Base-by-base conservation (phyloP, 164 flowering plant genomes). In the Vitis amurensis region DNA sequence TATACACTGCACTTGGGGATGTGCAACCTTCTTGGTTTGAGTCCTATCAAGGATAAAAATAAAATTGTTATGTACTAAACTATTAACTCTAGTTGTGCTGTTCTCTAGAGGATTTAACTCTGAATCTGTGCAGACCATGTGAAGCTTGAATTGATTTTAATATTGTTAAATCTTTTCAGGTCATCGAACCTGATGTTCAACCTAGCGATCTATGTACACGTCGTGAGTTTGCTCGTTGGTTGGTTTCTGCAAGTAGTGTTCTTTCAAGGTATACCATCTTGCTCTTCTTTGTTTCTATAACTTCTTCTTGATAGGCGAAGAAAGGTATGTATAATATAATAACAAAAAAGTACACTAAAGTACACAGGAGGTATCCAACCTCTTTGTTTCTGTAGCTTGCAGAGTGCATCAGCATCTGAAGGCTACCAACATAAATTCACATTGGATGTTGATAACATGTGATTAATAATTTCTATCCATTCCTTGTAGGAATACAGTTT, bases 221-320 rank as follows among this genome's bases (percentile, higher is more conserved):
- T 57, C 94, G 99, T 69, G 98, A 95, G 69, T 95, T 87, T 85
- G 98, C 99, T 59, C 92, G 99, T 67, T 95, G 99, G 99, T 76
- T 95, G 83, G 91, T 95, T 58, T 79, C 92, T 73, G 97, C 97
- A 51, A 95, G 97, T 80, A 83, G 89, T 80, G 81, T 82, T 79
- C 97, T 95, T 67, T 90, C 93, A 53, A 88, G 97, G 99, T 95
- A 76, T 66, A 23, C 3, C 44, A 37, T 3, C 44, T 27, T 64
- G 0, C 44, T 68, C 49, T 71, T 64, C 68, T 67, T 59, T 76
- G 64, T 66, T 72, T 23, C 50, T 27, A n/a, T 52, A 15, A 10
- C 3, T 61, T 58, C 3, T 59, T 14, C 44, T 37, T 37, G 44
- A 6, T 37, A 37, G 44, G 44, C 44, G 0, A 37, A 37, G 44